A percentile compares a stretch with the other conserved stretches of the same genome.
Evolutionary conservation across 2,329 filamentous ascomycete genomes (phyloP).

Genomic region (Arthrinium puccinioides): DNA sequence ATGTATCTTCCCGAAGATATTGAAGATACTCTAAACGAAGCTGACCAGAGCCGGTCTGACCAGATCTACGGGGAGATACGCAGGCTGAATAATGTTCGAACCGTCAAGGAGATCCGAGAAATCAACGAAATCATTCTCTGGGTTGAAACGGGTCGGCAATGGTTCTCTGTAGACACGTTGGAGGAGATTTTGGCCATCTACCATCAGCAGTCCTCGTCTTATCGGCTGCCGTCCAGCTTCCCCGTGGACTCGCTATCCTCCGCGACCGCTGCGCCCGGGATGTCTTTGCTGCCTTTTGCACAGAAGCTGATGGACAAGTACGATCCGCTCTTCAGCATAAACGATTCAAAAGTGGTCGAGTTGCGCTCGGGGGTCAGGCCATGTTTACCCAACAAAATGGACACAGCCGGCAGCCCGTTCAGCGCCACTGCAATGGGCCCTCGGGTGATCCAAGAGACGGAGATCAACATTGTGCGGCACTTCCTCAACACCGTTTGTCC

Average conservation of each 20-base stretch:
- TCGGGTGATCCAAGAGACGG: slow-evolving; percentile 18
- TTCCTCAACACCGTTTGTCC: slow-evolving; percentile 26
- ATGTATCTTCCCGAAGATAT: slow-evolving; percentile 28
- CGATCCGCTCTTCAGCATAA: slow-evolving; percentile 17
- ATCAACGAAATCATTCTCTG: slow-evolving; percentile 31
- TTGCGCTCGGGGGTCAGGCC: slow-evolving; percentile 19
- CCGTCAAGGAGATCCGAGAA: slow-evolving; percentile 25
- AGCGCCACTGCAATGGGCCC: slow-evolving; percentile 4
- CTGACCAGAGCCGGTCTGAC: slow-evolving; percentile 20
- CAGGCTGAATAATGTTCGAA: slow-evolving; percentile 21
- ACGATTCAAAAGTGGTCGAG: slow-evolving; percentile 17
- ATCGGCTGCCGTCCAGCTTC: background rate
- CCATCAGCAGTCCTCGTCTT: slow-evolving; percentile 9
- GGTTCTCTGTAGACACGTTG: slow-evolving; percentile 16
- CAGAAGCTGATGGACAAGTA: slow-evolving; percentile 22
- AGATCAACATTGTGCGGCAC: slow-evolving; percentile 23
- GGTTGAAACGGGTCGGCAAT: slow-evolving; percentile 18
- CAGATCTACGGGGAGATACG: slow-evolving; percentile 25
- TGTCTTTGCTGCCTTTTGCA: slow-evolving; percentile 20
- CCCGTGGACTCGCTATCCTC: background rate
- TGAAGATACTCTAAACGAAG: slow-evolving; percentile 18
- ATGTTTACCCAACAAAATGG: slow-evolving; percentile 1
- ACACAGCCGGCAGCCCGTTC: background rate
- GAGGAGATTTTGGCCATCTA: slow-evolving; percentile 22
- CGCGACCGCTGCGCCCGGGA: background rate